phyloP scores from a whole-genome alignment of 2,329 filamentous ascomycete species.

The Gnomoniopsis sp. region DNA sequence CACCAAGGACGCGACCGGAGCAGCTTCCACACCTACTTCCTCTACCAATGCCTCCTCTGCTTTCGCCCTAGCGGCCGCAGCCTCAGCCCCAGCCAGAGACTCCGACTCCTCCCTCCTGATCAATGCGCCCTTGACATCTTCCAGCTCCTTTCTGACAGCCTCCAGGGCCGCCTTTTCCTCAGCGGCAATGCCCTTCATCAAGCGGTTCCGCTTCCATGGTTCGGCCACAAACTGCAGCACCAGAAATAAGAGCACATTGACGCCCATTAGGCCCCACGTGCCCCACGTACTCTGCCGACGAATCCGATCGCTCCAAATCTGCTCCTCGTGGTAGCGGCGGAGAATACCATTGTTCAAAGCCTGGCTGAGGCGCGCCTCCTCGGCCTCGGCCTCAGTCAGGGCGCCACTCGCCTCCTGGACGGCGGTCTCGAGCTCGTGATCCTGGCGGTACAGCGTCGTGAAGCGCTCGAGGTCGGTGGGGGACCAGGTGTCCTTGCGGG shows the following conservation, averaged over 20 bases:
- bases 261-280: slow-evolving; percentile 95
- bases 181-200: slow-evolving; percentile 80
- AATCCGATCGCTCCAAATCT: slow-evolving; percentile 99
- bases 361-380: slow-evolving; percentile 73
- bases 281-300: slow-evolving; percentile 96
- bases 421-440: slow-evolving; percentile 88
- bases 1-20: slow-evolving; percentile 3
- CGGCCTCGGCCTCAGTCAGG: slow-evolving; percentile 71
- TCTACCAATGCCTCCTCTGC: slow-evolving; percentile 25
- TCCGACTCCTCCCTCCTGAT: slow-evolving; percentile 19
- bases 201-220: slow-evolving; percentile 79
- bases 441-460: slow-evolving; percentile 84
- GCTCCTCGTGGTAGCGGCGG: slow-evolving; percentile 94
- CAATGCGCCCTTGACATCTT: slow-evolving; percentile 28
- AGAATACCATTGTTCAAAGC: slow-evolving; percentile 80
- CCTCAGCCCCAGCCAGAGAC: slow-evolving; percentile 14
- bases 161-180: slow-evolving; percentile 62
- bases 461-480: slow-evolving; percentile 88
- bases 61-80: background rate
- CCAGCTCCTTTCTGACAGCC: slow-evolving; percentile 43
- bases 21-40: slow-evolving; percentile 23
- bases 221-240: slow-evolving; percentile 86
- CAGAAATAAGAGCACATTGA: slow-evolving; percentile 88
- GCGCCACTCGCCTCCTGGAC: slow-evolving; percentile 70
- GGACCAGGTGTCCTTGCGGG: slow-evolving; percentile 90